A percentile compares a stretch with the other conserved stretches of the same genome.
Conservation (phyloP, 345 rosid species). For the Microthlaspi erraticum region DNA sequence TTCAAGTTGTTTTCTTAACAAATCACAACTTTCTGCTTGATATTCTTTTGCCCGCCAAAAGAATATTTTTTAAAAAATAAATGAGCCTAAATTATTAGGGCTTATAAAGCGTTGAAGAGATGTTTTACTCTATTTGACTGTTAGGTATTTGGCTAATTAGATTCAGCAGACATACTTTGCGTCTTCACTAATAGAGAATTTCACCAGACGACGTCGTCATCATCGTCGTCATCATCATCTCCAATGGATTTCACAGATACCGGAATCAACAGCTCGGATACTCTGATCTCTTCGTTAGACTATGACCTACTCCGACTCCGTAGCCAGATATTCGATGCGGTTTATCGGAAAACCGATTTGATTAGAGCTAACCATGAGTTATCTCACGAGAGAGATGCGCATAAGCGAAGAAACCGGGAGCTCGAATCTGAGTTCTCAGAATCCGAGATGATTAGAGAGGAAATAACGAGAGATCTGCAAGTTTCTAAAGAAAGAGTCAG, state of each 20-base stretch:
- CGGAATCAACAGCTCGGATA: slow-evolving; percentile 31
- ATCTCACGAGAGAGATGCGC: slow-evolving; percentile 52
- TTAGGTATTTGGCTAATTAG: slow-evolving; percentile 37
- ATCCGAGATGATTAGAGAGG: slow-evolving; percentile 42
- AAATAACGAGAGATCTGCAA: slow-evolving; percentile 48
- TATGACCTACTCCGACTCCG: slow-evolving; percentile 38
- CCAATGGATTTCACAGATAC: slow-evolving; percentile 52
- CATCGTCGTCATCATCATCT: slow-evolving; percentile 20
- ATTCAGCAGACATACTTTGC: slow-evolving; percentile 28
- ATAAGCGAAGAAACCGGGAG: slow-evolving; percentile 35
- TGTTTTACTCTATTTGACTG: slow-evolving; percentile 35
- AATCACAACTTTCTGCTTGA: not conserved
- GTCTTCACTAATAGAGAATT: slow-evolving; percentile 24
- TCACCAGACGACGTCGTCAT: slow-evolving; percentile 10
- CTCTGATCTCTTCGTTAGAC: slow-evolving; percentile 45
- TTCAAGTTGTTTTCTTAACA: slow-evolving; percentile 13
- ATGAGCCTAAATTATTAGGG: too few species aligned
- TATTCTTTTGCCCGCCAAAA: slow-evolving; percentile 26
- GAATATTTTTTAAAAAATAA: too few species aligned
- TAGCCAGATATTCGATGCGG: slow-evolving; percentile 55
- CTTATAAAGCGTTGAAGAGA: slow-evolving; percentile 22
- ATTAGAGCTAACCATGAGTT: slow-evolving; percentile 40
- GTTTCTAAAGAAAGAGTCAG: slow-evolving; percentile 45
- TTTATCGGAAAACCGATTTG: slow-evolving; percentile 32
- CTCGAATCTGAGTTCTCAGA: slow-evolving; percentile 39